phyloP scores from a whole-genome alignment of 352 stramenopile species.

The Globisporangium apiculatum region DNA sequence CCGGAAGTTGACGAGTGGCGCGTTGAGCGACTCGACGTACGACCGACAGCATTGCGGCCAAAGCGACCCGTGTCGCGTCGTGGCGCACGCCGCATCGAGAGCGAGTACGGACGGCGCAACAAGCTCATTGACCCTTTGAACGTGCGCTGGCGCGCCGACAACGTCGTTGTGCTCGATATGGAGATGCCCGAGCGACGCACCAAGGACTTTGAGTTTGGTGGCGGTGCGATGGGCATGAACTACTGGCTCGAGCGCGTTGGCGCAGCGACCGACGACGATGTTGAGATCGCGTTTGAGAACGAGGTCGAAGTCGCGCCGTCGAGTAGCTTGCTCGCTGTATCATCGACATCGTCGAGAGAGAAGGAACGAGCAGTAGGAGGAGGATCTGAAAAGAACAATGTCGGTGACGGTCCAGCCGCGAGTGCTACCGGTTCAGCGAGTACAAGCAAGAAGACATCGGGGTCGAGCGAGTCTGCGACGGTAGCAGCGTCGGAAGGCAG shows the following conservation, averaged over 20 bases:
- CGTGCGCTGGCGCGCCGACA: constrained; percentile 83
- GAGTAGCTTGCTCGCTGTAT: constrained; percentile 8
- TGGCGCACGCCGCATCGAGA: constrained; percentile 13
- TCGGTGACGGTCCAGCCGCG: background rate
- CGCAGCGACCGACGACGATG: too few species aligned
- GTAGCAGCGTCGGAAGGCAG: background rate
- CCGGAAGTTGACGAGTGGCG: constrained; percentile 88
- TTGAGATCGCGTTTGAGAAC: too few species aligned
- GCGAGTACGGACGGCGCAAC: constrained; percentile 83
- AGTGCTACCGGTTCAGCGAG: background rate
- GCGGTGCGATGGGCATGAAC: constrained; percentile 36
- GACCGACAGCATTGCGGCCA: too few species aligned
- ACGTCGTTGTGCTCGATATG: constrained; percentile 88
- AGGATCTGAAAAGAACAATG: background rate
- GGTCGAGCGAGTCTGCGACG: background rate
- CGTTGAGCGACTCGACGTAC: constrained; percentile 61
- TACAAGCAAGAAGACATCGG: background rate
- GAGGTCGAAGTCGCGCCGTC: constrained; percentile 18
- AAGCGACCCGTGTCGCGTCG: too few species aligned
- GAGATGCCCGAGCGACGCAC: constrained; percentile 82
- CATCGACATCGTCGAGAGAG: constrained; percentile 1
- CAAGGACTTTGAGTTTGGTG: constrained; percentile 65
- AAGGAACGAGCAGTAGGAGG: constrained; percentile 14
- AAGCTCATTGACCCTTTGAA: constrained; percentile 85
- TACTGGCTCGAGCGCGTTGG: constrained; percentile 11